These are phyloP conservation scores for Pichia ethanolica DNA, from an alignment of 805 yeast species.

Conservation along the genomic window DNA sequence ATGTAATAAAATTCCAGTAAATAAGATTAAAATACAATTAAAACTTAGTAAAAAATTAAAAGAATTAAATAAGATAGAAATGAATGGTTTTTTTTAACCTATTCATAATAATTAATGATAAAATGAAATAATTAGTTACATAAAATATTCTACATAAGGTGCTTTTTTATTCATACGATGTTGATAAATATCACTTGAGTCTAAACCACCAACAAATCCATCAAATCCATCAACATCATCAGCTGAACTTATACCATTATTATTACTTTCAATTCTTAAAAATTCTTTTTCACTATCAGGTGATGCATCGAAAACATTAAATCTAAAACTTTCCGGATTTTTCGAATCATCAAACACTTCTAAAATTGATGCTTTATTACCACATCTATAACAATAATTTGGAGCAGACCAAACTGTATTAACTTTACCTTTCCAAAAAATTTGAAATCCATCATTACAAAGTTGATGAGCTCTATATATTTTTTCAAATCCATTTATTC, in stretches of 20 bases:
- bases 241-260: conserved; percentile 22
- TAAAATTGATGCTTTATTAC: conserved; percentile 94
- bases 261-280: conserved; percentile 25
- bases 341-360: conserved; percentile 59
- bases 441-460: conserved; percentile 93
- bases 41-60: too few species aligned
- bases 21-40: too few species aligned
- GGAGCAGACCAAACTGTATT: conserved; percentile 99
- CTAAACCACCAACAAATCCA: conserved; percentile 5
- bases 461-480: conserved; percentile 92
- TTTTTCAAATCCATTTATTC: conserved; percentile 69
- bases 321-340: conserved; percentile 53
- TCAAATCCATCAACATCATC: conserved; percentile 15
- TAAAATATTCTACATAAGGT: conserved; percentile 35
- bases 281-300: conserved; percentile 78
- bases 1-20: too few species aligned
- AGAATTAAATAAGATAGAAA: background rate
- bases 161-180: conserved; percentile 26
- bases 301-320: conserved; percentile 94
- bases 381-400: conserved; percentile 94
- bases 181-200: conserved; percentile 11
- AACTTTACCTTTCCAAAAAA: conserved; percentile 82
- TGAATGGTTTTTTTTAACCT: background rate
- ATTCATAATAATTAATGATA: too few species aligned
- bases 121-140: conserved; percentile 16